These are phyloP conservation scores for Lentinus tigrinus DNA, from an alignment of 768 basidiomycete species.

Conservation along the genomic window DNA sequence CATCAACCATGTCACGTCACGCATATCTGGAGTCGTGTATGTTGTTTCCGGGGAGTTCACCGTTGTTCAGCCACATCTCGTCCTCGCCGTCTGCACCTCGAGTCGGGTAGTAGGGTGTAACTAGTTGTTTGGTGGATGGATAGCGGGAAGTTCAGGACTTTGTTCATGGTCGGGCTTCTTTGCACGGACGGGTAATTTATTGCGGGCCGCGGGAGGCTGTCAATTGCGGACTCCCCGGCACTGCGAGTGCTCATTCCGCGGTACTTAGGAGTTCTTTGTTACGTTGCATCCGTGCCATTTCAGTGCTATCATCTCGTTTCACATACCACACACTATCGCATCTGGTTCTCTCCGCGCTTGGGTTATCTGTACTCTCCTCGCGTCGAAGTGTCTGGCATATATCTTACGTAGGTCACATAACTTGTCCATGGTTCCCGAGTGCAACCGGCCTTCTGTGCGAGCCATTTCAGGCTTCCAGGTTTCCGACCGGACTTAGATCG, in stretches of 20 bases:
- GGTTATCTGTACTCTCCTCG: slow-evolving; percentile 4
- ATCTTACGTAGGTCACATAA: neutral
- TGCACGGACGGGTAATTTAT: slow-evolving; percentile 10
- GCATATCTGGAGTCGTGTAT: slow-evolving; percentile 15
- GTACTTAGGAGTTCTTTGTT: neutral
- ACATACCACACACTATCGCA: neutral
- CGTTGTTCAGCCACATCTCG: neutral
- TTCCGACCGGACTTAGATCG: too few relatives aligned
- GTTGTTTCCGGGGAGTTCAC: slow-evolving; percentile 3
- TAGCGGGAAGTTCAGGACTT: neutral
- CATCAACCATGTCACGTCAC: slow-evolving; percentile 10
- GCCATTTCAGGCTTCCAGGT: too few relatives aligned
- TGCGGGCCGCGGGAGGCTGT: slow-evolving; percentile 2
- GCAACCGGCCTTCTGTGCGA: neutral
- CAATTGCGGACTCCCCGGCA: neutral
- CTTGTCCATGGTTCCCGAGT: neutral
- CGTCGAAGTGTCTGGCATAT: slow-evolving; percentile 8
- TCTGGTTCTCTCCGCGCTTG: neutral
- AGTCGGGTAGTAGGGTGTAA: neutral
- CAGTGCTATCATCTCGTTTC: slow-evolving; percentile 4
- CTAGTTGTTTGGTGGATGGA: neutral
- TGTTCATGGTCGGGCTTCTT: neutral
- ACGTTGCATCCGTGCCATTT: neutral
- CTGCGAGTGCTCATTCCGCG: neutral
- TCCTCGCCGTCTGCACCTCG: neutral